Evolutionary conservation across 1,284 basidiomycete species (phyloP).

Genomic region (Neotropicomus parvogracilis): DNA sequence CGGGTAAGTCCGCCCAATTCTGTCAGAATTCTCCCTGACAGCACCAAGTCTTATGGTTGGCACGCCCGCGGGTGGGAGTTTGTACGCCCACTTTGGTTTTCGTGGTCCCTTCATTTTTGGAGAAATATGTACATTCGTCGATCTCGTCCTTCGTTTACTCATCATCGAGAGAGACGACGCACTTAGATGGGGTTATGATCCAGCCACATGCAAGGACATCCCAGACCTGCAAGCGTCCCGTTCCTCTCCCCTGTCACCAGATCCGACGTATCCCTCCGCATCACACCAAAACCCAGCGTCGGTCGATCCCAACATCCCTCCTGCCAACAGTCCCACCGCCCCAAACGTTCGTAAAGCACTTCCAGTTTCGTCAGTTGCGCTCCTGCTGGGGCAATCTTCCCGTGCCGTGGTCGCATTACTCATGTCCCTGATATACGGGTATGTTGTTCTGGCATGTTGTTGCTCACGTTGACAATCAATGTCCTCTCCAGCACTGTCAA

Average conservation of each 20-base stretch:
- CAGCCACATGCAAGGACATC: conserved; percentile 27
- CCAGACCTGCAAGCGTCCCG: conserved; percentile 9
- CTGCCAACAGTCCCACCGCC: conserved; percentile 2
- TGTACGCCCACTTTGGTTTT: conserved; percentile 68
- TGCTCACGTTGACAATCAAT: background rate
- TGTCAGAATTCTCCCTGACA: conserved; percentile 9
- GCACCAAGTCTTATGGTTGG: conserved; percentile 45
- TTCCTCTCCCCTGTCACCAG: background rate
- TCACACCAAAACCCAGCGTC: background rate
- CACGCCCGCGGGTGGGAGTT: conserved; percentile 66
- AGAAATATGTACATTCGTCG: conserved; percentile 54
- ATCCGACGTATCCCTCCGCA: background rate
- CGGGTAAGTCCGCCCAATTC: conserved; percentile 42
- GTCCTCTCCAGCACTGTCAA: conserved; percentile 45
- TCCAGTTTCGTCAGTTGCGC: conserved; percentile 42
- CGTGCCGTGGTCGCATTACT: conserved; percentile 54
- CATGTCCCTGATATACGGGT: conserved; percentile 62
- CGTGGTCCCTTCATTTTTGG: conserved; percentile 73
- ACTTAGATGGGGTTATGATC: conserved; percentile 50
- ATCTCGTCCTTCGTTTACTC: conserved; percentile 60
- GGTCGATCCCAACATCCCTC: background rate
- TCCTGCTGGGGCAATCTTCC: conserved; percentile 47
- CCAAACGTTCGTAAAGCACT: conserved; percentile 31
- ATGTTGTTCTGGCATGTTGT: conserved; percentile 16
- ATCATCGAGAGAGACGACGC: conserved; percentile 64